These are phyloP conservation scores for Leccinum imitatum DNA, from an alignment of 768 basidiomycete species.

Conservation along the genomic window DNA sequence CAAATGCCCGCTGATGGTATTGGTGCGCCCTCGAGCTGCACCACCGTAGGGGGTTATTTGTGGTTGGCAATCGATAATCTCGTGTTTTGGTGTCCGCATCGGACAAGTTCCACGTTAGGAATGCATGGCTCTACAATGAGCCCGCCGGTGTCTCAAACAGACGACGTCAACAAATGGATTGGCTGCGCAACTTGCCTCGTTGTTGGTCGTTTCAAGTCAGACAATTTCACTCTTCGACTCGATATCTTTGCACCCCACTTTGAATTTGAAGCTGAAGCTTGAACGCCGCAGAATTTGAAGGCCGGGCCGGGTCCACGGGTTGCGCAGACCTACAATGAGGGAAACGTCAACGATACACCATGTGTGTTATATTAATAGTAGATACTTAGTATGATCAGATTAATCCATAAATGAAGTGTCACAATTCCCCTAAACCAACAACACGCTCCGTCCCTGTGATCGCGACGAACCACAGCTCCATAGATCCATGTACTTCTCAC, in stretches of 20 bases:
- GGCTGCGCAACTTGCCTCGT: not conserved
- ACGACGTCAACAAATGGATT: not conserved
- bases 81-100: not conserved
- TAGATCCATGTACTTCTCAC: not conserved
- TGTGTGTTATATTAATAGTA: conserved; percentile 16
- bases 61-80: conserved; percentile 2
- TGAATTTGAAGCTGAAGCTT: not conserved
- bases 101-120: not conserved
- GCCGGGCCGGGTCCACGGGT: not conserved
- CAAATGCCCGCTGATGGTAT: conserved; percentile 5
- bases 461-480: not conserved
- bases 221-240: not conserved
- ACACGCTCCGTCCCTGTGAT: not conserved
- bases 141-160: not conserved
- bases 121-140: not conserved
- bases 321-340: not conserved
- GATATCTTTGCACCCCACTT: not conserved
- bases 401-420: conserved; percentile 22
- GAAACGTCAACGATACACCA: not conserved
- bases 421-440: not conserved
- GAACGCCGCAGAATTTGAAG: not conserved
- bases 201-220: not conserved
- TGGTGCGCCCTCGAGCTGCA: not conserved
- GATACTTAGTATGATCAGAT: conserved; percentile 22
- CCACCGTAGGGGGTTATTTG: not conserved